phyloP scores from a whole-genome alignment of 371 early-diverging fungal genomes.

The Batrachochytrium dendrobatidis region DNA sequence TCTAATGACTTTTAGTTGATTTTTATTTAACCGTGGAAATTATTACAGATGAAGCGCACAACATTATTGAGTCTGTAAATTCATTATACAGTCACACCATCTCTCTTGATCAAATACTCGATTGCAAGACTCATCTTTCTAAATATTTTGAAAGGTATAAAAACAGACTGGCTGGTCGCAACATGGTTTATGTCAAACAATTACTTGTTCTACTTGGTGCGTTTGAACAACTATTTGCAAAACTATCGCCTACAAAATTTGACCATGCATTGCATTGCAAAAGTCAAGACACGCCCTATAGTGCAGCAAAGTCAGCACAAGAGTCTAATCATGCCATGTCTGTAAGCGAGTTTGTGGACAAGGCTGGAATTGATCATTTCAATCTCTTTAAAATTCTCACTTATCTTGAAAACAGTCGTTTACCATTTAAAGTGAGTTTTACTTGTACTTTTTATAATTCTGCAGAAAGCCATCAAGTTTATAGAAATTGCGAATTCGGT shows the following conservation, averaged over 20 bases:
- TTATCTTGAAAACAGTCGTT: conserved; percentile 60
- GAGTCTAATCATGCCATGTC: conserved; percentile 6
- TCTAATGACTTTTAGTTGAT: not conserved
- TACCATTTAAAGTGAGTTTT: conserved; percentile 64
- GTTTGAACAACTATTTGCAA: conserved; percentile 22
- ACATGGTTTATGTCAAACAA: conserved; percentile 71
- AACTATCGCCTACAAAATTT: not conserved
- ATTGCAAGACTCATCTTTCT: conserved; percentile 35
- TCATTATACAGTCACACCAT: conserved; percentile 25
- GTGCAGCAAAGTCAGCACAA: not conserved
- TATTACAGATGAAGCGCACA: conserved; percentile 83
- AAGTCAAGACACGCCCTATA: not conserved
- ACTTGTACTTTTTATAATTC: not conserved
- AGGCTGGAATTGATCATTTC: conserved; percentile 64
- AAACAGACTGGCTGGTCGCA: conserved; percentile 60
- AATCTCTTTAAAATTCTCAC: conserved; percentile 75
- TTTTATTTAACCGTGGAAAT: no score
- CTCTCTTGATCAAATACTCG: conserved; percentile 12
- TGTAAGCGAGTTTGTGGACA: conserved; percentile 62
- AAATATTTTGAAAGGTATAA: conserved; percentile 66
- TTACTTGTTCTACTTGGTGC: conserved; percentile 38
- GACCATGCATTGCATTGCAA: no score
- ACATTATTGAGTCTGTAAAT: conserved; percentile 43
- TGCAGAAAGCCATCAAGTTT: not conserved
- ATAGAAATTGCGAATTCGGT: not conserved